Evolutionary conservation across 2,329 filamentous ascomycete genomes (phyloP).

Genomic region (Dothiorella sarmentorum): DNA sequence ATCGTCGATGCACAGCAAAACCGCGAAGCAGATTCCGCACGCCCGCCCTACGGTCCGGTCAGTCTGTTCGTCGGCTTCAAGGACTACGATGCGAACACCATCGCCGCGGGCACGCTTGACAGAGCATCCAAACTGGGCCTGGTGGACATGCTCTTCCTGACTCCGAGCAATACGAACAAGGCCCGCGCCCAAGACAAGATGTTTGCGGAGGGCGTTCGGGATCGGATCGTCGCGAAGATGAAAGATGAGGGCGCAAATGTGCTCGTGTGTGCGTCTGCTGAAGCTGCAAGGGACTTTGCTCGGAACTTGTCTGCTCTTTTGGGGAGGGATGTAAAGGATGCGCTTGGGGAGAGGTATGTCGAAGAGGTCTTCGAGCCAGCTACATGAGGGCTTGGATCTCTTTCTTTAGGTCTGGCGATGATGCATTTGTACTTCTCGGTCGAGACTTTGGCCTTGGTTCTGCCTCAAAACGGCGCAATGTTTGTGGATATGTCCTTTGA

Average conservation of each 20-base stretch:
- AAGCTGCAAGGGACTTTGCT: constrained; percentile 5
- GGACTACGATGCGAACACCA: constrained; percentile 13
- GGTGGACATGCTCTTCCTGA: constrained; percentile 20
- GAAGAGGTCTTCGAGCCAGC: constrained; percentile 7
- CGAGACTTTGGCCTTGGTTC: too few species aligned
- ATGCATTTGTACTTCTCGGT: too few species aligned
- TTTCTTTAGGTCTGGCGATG: too few species aligned
- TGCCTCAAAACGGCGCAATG: too few species aligned
- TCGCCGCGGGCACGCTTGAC: constrained; percentile 16
- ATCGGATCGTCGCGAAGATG: constrained; percentile 5
- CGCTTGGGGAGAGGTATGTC: constrained; percentile 11
- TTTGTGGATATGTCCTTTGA: too few species aligned
- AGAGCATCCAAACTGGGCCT: constrained; percentile 17
- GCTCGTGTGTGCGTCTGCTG: constrained; percentile 12
- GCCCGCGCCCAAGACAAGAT: constrained; percentile 23
- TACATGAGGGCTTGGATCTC: neutral
- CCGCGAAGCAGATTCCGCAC: neutral
- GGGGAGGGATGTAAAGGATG: neutral
- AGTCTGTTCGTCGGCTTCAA: constrained; percentile 22
- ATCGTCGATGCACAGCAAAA: constrained; percentile 11
- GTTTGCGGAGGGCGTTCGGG: neutral
- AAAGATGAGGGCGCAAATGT: constrained; percentile 3
- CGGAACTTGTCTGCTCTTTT: neutral
- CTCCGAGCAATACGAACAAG: constrained; percentile 21
- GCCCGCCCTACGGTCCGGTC: constrained; percentile 7